Conservation (phyloP, 2,329 filamentous ascomycete species). For the Fusarium marasasianum region DNA sequence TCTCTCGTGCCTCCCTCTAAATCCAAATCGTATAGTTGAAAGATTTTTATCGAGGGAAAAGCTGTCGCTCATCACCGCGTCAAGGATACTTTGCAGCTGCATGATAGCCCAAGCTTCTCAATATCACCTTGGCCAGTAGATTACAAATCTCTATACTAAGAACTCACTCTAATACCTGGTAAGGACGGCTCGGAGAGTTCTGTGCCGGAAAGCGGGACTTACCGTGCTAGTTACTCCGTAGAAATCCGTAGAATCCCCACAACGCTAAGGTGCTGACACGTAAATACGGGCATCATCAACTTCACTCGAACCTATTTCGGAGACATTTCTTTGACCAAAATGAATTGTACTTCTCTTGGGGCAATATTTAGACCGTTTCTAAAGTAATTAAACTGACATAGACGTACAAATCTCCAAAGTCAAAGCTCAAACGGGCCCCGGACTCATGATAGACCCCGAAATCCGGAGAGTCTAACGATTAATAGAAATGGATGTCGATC, state of each 20-base stretch:
- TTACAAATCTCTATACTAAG: neutral
- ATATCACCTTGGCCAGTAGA: too few species aligned
- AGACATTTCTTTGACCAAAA: fast-evolving
- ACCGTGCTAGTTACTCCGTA: too few species aligned
- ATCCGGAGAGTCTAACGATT: neutral
- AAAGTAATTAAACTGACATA: neutral
- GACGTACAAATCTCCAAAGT: too few species aligned
- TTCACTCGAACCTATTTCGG: fast-evolving
- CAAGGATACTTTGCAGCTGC: neutral
- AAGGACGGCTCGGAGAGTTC: neutral
- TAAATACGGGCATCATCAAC: neutral
- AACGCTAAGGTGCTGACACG: neutral
- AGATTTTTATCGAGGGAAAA: neutral
- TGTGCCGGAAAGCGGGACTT: fast-evolving
- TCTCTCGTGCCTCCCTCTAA: too few species aligned
- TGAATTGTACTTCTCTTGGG: fast-evolving
- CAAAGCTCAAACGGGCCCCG: neutral
- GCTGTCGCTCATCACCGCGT: neutral
- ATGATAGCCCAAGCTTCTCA: neutral
- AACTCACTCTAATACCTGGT: neutral
- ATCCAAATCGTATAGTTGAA: fast-evolving
- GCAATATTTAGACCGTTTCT: neutral
- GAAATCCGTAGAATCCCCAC: neutral
- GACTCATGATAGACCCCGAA: neutral
- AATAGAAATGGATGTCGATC: neutral